Conservation (phyloP, 805 yeast genomes). For the Ogataea wickerhamii region DNA sequence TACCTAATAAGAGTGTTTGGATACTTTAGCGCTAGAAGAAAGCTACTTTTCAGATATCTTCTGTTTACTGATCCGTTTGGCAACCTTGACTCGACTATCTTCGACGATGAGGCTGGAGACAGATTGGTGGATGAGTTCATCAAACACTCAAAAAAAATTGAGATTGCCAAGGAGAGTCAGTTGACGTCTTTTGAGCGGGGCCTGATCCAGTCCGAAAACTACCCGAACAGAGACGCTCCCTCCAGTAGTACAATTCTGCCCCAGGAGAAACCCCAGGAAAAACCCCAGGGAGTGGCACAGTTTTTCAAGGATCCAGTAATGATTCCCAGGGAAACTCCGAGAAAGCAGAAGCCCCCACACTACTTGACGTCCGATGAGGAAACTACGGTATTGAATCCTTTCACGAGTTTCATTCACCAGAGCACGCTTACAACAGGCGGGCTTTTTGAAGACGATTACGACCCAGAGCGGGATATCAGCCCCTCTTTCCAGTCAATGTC, state of each 20-base stretch:
- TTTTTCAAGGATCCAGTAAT: background rate
- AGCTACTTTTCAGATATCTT: conserved; percentile 8
- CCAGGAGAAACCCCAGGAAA: background rate
- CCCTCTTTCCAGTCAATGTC: conserved; percentile 5
- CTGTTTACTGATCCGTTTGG: conserved; percentile 9
- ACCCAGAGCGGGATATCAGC: conserved; percentile 10
- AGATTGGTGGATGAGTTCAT: background rate
- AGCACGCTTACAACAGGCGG: conserved; percentile 5
- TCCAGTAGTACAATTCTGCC: background rate
- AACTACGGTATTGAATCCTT: conserved; percentile 1
- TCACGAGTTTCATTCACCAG: background rate
- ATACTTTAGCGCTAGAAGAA: conserved; percentile 16
- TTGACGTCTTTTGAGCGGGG: conserved; percentile 9
- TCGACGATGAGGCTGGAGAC: conserved; percentile 1
- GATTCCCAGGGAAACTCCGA: background rate
- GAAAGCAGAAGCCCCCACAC: background rate
- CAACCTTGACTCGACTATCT: background rate
- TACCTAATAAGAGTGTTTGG: conserved; percentile 16
- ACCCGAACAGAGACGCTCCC: conserved; percentile 6
- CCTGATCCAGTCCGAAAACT: conserved; percentile 6
- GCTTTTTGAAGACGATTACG: conserved; percentile 10
- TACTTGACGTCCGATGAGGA: background rate
- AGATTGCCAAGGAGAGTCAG: conserved; percentile 6
- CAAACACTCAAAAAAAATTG: conserved; percentile 5
- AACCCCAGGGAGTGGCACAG: background rate